Evolutionary conservation across 768 basidiomycete genomes (phyloP), one percentile per base, ranked within the genome.

Genomic region (Harrya chromipes): DNA sequence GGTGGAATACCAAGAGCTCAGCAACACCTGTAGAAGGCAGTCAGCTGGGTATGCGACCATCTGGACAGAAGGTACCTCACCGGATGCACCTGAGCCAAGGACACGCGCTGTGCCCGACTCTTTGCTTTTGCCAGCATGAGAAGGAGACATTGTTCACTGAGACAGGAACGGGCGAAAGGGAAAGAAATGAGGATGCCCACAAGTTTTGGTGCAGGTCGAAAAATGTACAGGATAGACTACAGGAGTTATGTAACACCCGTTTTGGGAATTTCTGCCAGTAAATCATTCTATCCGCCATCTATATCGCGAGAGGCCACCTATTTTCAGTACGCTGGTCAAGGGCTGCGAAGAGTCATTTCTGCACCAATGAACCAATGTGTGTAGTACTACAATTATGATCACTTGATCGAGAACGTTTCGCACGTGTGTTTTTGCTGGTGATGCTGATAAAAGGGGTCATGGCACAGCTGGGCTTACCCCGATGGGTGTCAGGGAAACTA

Each of bases 1-100:
- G 94, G 67, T 97, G 94, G 74, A 97, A 97, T 17, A 97, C 82
- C 58, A 97, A 72, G 46, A 99, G 78, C 75, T 99, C 95, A 57
- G 94, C 93, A 61, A 99, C 77, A 64, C 94, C 94, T 95, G 55
- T 16, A 48, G 26, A 26, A 29, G 8, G 29, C 14, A 6, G 39
- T 61, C 27, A 54, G 35, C 14, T 13, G 16, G 14, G 47, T 16
- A 16, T 10, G 13, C 7, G 8, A 13, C 20, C 40, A 13, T 19
- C 19, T 11, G 19, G 5, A 17, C 20, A 17, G 23, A 19, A 1
- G 14, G 17, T 3, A 17, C 16, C 19, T 21, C 43, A 93, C 95
- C 95, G 58, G 93, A 93, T 49, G 91, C 75, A 53, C 95, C 95
- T 33, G 92, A 93, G 41, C 95, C 95, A 43, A 97, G 77, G 50